Evolutionary conservation across 495 filamentous ascomycete genomes (phyloP).

Genomic region (Pseudoneurospora amorphoporcata): DNA sequence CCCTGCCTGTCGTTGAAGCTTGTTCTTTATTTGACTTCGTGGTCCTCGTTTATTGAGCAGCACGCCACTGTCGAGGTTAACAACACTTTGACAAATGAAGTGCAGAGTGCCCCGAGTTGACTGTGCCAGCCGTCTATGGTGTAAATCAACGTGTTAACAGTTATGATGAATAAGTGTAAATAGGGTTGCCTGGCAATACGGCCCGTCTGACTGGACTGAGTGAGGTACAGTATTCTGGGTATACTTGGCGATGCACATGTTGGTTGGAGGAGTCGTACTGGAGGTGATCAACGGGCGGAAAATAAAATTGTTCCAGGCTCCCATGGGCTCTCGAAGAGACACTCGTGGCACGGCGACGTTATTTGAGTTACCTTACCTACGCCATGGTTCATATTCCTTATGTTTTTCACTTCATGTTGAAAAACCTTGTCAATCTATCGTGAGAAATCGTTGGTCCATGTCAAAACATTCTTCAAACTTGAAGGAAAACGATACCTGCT

Average conservation of each 20-base stretch:
- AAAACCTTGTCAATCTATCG: neutral
- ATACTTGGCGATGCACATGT: neutral
- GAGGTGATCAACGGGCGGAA: neutral
- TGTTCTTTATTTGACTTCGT: neutral
- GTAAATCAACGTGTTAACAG: neutral
- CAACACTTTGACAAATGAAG: neutral
- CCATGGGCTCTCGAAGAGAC: neutral
- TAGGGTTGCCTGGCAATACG: neutral
- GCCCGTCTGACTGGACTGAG: neutral
- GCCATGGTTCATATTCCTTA: neutral
- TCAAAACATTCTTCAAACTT: neutral
- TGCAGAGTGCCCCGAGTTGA: neutral
- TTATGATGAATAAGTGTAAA: neutral
- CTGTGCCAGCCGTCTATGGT: neutral
- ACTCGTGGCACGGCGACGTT: neutral
- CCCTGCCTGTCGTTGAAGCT: neutral
- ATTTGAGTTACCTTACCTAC: neutral
- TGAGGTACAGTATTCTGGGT: neutral
- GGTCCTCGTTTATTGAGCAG: neutral
- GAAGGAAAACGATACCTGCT: neutral
- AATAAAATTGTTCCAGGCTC: neutral
- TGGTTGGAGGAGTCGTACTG: neutral
- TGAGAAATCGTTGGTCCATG: neutral
- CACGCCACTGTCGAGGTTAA: neutral
- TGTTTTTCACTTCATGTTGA: neutral